Base-by-base conservation (phyloP, 192 early-diverging fungal genomes). In the Backusella morwellensis region DNA sequence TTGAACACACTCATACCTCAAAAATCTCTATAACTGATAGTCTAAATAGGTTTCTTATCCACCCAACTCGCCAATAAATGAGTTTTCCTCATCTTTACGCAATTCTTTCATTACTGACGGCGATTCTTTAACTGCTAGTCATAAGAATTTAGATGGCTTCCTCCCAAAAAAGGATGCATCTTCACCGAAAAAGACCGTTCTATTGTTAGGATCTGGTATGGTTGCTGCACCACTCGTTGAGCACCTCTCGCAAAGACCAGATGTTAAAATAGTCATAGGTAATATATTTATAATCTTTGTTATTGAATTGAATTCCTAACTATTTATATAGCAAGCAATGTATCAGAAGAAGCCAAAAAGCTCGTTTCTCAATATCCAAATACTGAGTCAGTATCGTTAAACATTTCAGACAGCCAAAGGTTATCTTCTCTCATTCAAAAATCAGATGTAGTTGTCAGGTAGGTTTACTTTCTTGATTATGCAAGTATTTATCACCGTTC, bases 141-240 rank as follows among this genome's bases (percentile, higher is more conserved):
- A 96, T 76, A 50, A 84, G 52, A 78, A 87, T 8, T 72, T 98
- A 68, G 75, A 80, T 50, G 73, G 84, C 35, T 69, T 88, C 6
- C 79, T 92, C 54, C 72, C 77, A 19, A 66, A 78, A 1, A 75
- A 47, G 21, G 12, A 26, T 4, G 14, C 32, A 3, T 36, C 6
- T 17, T 1, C 26, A 56, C 4, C 1, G 35, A 66, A 68, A 19
- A 76, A 86, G 68, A 89, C 85, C 29, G 79, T 85, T 1, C 66
- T 85, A 3, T 42, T 85, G 21, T 67, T 83, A 6, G 80, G 82
- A 12, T 95, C 95, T 14, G 97, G 98, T 11, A 96, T 96, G 83
- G 98, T 99, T 21, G 92, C 95, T 29, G 92, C 89, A 75, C 98
- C 98, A 17, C 82, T 96, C 23, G 94, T 98, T 21, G 94, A 99